phyloP scores from a whole-genome alignment of 169 alveolate species.

The Plasmodium coatneyi region DNA sequence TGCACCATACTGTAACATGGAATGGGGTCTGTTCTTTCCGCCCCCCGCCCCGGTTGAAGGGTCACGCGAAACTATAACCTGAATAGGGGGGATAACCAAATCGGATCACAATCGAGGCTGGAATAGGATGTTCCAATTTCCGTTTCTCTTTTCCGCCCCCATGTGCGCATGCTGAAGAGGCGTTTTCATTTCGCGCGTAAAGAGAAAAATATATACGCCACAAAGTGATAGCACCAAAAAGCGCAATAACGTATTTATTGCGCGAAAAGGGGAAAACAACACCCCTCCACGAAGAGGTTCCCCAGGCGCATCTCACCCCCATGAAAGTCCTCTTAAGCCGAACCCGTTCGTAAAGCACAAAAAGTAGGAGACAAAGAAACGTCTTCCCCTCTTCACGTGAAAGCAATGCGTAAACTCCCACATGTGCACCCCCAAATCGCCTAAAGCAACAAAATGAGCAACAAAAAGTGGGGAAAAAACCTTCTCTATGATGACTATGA shows the following conservation, averaged over 20 bases:
- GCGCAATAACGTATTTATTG: background rate
- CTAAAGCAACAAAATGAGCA: constrained; percentile 31
- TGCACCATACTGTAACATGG: background rate
- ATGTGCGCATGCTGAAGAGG: background rate
- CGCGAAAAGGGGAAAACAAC: background rate
- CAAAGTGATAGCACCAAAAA: background rate
- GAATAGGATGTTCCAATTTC: background rate
- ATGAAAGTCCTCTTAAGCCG: background rate
- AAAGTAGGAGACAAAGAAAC: background rate
- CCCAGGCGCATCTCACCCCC: background rate
- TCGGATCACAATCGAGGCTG: background rate
- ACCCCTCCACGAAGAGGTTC: background rate
- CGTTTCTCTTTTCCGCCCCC: background rate
- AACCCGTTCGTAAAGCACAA: background rate
- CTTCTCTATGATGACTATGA: constrained; percentile 47
- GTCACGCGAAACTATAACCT: background rate
- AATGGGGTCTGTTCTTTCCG: background rate
- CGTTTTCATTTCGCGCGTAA: background rate
- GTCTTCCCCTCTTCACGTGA: background rate
- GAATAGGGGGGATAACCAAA: background rate
- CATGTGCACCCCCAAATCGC: background rate
- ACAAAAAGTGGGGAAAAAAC: constrained; percentile 34
- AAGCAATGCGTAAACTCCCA: background rate
- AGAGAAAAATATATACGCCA: background rate
- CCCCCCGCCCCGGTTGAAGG: background rate